Percentiles rank a stretch among this genome's conserved stretches.
Evolutionary conservation across 2,329 filamentous ascomycete genomes (phyloP).

Genomic region (Cordyceps cateniannulata): DNA sequence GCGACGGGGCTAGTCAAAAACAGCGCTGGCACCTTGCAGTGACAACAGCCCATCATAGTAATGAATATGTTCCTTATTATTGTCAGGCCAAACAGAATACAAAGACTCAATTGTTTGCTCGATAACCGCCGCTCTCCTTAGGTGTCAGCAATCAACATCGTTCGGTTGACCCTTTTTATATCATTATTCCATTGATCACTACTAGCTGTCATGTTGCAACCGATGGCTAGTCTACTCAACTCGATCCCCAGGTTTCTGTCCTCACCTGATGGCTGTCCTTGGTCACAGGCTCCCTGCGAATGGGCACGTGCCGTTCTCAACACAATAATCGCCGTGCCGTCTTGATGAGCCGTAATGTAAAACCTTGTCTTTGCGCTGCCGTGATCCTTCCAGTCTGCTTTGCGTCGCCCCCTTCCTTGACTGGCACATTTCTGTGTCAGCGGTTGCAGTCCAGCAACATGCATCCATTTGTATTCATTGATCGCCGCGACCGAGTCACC

Average conservation of each 20-base stretch:
- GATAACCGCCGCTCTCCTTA: background rate
- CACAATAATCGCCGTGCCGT: background rate
- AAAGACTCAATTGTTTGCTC: background rate
- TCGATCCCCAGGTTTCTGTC: background rate
- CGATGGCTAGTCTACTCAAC: background rate
- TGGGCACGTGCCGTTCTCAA: slow-evolving; percentile 4
- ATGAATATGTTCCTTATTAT: background rate
- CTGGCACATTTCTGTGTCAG: background rate
- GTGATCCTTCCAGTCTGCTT: background rate
- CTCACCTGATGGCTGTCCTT: background rate
- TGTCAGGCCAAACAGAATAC: background rate
- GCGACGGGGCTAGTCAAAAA: background rate
- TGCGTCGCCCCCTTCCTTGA: background rate
- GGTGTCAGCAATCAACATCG: background rate
- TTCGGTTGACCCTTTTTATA: background rate
- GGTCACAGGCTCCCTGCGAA: background rate
- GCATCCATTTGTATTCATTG: background rate
- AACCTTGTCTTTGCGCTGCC: background rate
- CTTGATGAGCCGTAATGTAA: background rate
- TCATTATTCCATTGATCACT: background rate
- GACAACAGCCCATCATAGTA: background rate
- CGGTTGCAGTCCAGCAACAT: background rate
- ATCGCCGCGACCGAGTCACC: background rate
- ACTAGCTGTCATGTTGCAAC: background rate
- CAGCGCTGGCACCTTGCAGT: background rate